These are phyloP conservation scores for Fusarium musae DNA, from an alignment of 2,329 filamentous ascomycete species.

Conservation along the genomic window DNA sequence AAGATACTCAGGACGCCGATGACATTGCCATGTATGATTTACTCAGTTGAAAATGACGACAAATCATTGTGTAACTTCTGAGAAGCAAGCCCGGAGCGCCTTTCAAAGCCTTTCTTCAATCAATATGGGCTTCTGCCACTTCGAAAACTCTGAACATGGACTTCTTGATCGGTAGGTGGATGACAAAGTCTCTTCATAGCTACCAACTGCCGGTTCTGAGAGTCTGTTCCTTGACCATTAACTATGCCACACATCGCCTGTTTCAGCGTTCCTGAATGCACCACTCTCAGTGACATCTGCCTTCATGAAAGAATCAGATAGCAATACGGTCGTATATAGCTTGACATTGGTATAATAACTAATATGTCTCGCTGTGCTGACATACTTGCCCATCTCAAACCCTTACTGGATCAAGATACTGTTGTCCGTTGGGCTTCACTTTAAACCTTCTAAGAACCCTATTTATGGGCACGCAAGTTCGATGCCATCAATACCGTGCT, in stretches of 20 bases:
- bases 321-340: conserved; percentile 7
- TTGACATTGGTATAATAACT: conserved; percentile 23
- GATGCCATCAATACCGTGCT: conserved; percentile 7
- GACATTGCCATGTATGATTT: neutral
- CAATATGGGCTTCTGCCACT: neutral
- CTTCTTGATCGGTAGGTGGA: neutral
- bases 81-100: neutral
- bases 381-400: neutral
- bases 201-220: neutral
- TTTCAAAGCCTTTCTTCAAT: neutral
- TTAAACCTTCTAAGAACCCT: neutral
- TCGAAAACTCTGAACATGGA: neutral
- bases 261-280: neutral
- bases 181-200: neutral
- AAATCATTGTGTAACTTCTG: neutral
- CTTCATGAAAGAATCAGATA: neutral
- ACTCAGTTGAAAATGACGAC: neutral
- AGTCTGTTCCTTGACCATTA: neutral
- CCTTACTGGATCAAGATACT: neutral
- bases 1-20: neutral
- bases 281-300: neutral
- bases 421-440: conserved; percentile 7
- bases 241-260: neutral
- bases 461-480: neutral
- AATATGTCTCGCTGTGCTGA: conserved; percentile 8